These are phyloP conservation scores for Xylaria palmicola DNA, from an alignment of 495 filamentous ascomycete genomes.

Conservation along the genomic window DNA sequence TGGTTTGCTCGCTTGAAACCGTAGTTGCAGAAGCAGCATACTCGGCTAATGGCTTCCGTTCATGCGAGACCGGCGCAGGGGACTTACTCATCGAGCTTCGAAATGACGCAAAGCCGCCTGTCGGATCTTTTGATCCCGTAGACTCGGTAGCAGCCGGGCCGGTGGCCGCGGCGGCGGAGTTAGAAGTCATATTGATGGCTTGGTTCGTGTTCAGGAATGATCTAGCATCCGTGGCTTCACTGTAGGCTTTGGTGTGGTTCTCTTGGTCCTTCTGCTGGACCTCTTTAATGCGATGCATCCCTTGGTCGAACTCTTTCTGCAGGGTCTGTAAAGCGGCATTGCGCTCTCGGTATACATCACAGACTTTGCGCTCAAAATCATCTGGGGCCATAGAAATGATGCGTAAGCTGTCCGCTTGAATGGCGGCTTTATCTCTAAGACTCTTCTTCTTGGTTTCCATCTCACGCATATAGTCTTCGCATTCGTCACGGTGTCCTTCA, in stretches of 20 bases:
- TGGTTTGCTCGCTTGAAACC: not conserved
- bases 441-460: not conserved
- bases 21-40: not conserved
- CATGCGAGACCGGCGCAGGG: not conserved
- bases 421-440: not conserved
- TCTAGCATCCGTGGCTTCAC: slow-evolving; percentile 5
- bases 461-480: not conserved
- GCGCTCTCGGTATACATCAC: not conserved
- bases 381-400: not conserved
- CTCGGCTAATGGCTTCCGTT: not conserved
- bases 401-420: not conserved
- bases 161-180: not conserved
- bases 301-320: not conserved
- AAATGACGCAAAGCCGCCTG: not conserved
- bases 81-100: not conserved
- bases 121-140: too few species aligned
- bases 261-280: not conserved
- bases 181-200: not conserved
- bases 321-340: not conserved
- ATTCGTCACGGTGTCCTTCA: slow-evolving; percentile 1
- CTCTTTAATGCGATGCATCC: not conserved
- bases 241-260: not conserved
- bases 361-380: not conserved
- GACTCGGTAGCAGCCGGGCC: not conserved
- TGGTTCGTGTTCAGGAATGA: not conserved